Evolutionary conservation across 116 monocot species (phyloP), one percentile per base, ranked within the genome.

Genomic region (Cymodocea nodosa): DNA sequence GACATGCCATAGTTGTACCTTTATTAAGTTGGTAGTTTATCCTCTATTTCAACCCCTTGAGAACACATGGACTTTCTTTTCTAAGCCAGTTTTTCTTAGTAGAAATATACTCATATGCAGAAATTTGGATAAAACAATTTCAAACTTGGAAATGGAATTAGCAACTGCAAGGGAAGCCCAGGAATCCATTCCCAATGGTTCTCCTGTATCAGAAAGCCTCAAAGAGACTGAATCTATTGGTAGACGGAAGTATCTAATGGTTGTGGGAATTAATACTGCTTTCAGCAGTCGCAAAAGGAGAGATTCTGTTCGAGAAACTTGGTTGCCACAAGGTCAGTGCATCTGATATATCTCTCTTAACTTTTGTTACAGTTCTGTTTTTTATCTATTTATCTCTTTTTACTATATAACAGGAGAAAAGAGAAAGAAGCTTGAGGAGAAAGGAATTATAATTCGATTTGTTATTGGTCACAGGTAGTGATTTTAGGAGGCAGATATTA

Each of bases 241-340:
- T 56, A 77, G 64, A 67, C 71, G 53, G 62, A 99, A 82, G 72
- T 92, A 80, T 71, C 67, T 99, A 40, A 89, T 99, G 92, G 99
- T 99, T 59, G 70, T 99, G 22, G 99, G 99, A 67, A 85, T 99
- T 18, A 99, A 99, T 62, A 99, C 99, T 63, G 99, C 99, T 35
- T 92, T 99, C 77, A 99, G 92, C 72, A 99, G 99, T 67, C 92
- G 93, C 25, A 92, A 89, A 62, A 56, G 99, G 68, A 84, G 99
- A 83, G 99, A 99, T 78, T 92, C 99, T 63, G 76, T 99, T 79
- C 82, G 92, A 60, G 70, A 79, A 44, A 92, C 99, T 51, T 99
- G 92, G 99, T 78, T 99, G 87, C 99, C 93, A 52, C 89, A 89
- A 82, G 99, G 99, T 92, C 36, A 17, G 23, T 65, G 19, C n/a